Conservation (phyloP, 768 basidiomycete species). For the Sporobolomyces phaffii region DNA sequence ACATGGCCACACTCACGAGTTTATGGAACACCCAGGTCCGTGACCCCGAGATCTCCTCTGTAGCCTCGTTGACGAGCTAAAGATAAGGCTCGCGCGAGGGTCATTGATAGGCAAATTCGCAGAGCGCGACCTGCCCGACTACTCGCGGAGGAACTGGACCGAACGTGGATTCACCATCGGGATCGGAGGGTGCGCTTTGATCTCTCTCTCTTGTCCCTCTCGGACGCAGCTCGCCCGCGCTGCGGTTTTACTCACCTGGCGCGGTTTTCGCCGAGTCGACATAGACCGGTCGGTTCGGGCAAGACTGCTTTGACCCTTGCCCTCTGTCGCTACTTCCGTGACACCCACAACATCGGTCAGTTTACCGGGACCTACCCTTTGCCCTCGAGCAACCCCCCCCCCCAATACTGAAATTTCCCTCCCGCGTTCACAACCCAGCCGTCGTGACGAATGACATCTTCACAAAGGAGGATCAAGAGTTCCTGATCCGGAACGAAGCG, state of each 20-base stretch:
- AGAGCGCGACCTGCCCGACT: constrained; percentile 89
- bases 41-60: not conserved
- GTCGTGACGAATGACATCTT: constrained; percentile 99
- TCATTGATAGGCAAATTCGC: constrained; percentile 69
- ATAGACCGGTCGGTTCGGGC: constrained; percentile 95
- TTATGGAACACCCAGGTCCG: constrained; percentile 77
- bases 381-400: too few species aligned
- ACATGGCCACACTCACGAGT: constrained; percentile 93
- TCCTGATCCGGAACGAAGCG: constrained; percentile 85
- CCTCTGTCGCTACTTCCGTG: constrained; percentile 72
- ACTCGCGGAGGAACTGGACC: constrained; percentile 70
- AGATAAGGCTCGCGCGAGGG: too few species aligned
- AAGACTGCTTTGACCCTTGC: constrained; percentile 92
- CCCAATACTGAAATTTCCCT: not conserved
- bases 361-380: not conserved
- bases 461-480: constrained; percentile 90
- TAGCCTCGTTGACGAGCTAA: not conserved
- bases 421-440: constrained; percentile 52
- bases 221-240: not conserved
- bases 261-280: too few species aligned
- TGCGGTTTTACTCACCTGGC: too few species aligned
- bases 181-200: constrained; percentile 75
- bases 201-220: not conserved
- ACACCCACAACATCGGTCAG: constrained; percentile 81
- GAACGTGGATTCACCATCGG: constrained; percentile 95